phyloP scores from a whole-genome alignment of 345 rosid genomes.

The Heritiera fomes region DNA sequence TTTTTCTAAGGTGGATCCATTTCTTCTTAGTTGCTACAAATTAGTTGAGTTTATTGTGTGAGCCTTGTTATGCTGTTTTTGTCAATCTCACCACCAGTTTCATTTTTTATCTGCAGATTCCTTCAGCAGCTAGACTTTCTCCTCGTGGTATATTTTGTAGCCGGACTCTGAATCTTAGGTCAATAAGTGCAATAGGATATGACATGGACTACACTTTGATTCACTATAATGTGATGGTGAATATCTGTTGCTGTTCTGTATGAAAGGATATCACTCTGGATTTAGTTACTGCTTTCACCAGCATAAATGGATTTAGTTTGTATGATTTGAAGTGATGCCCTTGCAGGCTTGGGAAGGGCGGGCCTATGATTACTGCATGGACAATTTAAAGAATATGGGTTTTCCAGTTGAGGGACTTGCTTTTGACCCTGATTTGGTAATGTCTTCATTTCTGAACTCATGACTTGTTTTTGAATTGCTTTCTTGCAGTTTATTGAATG shows the following conservation, averaged over 20 bases:
- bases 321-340: conserved; percentile 17
- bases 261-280: neutral
- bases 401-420: conserved; percentile 89
- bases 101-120: conserved; percentile 55
- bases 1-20: neutral
- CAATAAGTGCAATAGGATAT: conserved; percentile 94
- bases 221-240: conserved; percentile 90
- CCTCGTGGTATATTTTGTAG: conserved; percentile 94
- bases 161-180: conserved; percentile 89
- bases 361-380: conserved; percentile 97
- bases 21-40: neutral
- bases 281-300: neutral
- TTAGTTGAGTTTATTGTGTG: neutral
- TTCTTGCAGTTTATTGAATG: conserved; percentile 4
- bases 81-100: conserved; percentile 18
- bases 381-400: conserved; percentile 76
- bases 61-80: neutral
- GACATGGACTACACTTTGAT: conserved; percentile 99
- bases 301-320: conserved; percentile 4
- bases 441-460: conserved; percentile 27
- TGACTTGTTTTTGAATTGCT: neutral
- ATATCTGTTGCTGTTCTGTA: conserved; percentile 11
- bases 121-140: conserved; percentile 71
- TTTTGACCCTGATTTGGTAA: conserved; percentile 86
- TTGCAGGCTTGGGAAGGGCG: conserved; percentile 98